Evolutionary conservation across 164 flowering plant species (phyloP).

Genomic region (Berberis thunbergii): DNA sequence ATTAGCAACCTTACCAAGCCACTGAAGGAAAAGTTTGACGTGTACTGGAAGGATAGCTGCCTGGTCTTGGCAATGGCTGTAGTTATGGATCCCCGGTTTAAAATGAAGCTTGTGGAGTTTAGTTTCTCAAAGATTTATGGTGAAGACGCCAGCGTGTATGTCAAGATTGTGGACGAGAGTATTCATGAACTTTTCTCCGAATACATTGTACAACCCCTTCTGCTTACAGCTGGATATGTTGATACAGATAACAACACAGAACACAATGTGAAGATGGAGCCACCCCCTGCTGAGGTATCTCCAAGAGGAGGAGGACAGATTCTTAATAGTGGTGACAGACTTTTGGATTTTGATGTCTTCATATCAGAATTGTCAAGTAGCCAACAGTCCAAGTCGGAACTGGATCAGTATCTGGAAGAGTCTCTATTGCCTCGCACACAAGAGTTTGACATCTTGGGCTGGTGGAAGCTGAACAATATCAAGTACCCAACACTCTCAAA

Average conservation of each 20-base stretch:
- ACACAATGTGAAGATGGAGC: not conserved
- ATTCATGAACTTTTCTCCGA: slow-evolving; percentile 64
- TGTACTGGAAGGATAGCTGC: slow-evolving; percentile 59
- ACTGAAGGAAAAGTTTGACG: slow-evolving; percentile 49
- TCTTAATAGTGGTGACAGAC: slow-evolving; percentile 26
- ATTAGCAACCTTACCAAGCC: slow-evolving; percentile 37
- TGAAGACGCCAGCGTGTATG: slow-evolving; percentile 38
- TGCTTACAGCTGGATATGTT: slow-evolving; percentile 21
- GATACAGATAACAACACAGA: slow-evolving; percentile 24
- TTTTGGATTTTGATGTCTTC: slow-evolving; percentile 55
- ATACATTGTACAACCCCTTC: slow-evolving; percentile 28
- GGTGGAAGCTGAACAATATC: slow-evolving; percentile 58
- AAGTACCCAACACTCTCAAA: slow-evolving; percentile 57
- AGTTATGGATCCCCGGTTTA: slow-evolving; percentile 86
- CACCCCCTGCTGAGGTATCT: slow-evolving; percentile 13
- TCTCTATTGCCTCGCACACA: slow-evolving; percentile 37
- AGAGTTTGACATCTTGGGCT: slow-evolving; percentile 59
- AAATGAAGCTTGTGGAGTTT: slow-evolving; percentile 70
- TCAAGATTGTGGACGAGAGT: slow-evolving; percentile 50
- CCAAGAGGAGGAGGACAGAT: slow-evolving; percentile 18
- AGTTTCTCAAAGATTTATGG: slow-evolving; percentile 61
- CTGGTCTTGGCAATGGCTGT: slow-evolving; percentile 63
- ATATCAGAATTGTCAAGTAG: slow-evolving; percentile 36
- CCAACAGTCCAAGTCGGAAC: slow-evolving; percentile 53
- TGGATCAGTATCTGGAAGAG: slow-evolving; percentile 74